Evolutionary conservation across 148 eudicot species (phyloP), one percentile per base, ranked within the genome.

Genomic region (Persicaria maculosa): DNA sequence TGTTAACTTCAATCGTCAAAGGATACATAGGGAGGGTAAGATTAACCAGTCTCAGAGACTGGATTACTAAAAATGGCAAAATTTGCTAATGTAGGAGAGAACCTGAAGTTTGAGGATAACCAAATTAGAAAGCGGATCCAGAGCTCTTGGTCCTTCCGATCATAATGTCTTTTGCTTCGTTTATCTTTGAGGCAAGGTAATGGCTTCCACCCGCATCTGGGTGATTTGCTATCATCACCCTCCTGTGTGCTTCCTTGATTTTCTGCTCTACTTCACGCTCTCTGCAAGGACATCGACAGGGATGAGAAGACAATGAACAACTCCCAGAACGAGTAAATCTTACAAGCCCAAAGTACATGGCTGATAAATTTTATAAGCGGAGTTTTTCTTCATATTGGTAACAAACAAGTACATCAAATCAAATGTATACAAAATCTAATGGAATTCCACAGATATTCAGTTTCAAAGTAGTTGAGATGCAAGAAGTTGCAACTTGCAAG

Each of bases 181-280:
- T 85, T 11, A 87, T 83, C 74, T 87, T 87, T 8, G 88, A 80
- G 19, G 88, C 90, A 73, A 87, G 80, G 78, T 85, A 87, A 67
- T 85, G 86, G 82, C 88, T 88, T 48, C 91, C 91, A 25, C 88
- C 91, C 47, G 87, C 85, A 69, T 85, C 88, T 15, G 88, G 91
- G 67, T 88, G 91, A 81, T 88, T 85, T 31, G 91, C 88, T 20
- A 80, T 74, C 88, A 87, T 85, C 76, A 85, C 88, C 74, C 74
- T 87, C 76, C 88, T 74, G 71, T 87, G 88, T 64, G 90, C 88
- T 74, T 85, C 88, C 74, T 77, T 85, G 43, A 85, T 20, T 73
- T 85, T 87, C 36, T 81, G 86, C 72, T 74, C 22, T 6, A 81
- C 78, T 20, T 77, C 80, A 55, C 86, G 80, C 72, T 87, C 90